Conservation (phyloP, 2,329 filamentous ascomycete genomes). For the Pseudonectria buxi region DNA sequence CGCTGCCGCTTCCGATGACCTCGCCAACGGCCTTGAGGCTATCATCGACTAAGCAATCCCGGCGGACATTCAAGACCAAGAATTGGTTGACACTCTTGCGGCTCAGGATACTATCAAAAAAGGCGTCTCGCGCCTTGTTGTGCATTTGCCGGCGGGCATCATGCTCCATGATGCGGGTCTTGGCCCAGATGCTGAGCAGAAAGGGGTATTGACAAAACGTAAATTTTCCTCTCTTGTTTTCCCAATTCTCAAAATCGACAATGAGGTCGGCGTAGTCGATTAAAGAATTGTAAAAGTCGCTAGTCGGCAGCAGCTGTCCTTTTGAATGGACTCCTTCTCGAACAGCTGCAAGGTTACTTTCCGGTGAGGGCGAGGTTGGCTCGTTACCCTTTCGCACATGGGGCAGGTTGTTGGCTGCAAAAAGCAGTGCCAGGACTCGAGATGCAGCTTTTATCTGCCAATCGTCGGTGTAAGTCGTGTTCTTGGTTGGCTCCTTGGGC, state of each 20-base stretch:
- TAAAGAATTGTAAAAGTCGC: constrained; percentile 80
- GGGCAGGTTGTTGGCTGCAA: constrained; percentile 66
- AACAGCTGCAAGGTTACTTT: constrained; percentile 17
- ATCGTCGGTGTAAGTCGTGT: constrained; percentile 66
- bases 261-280: constrained; percentile 83
- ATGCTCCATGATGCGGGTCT: constrained; percentile 83
- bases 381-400: constrained; percentile 30
- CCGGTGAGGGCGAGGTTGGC: constrained; percentile 8
- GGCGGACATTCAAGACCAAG: constrained; percentile 67
- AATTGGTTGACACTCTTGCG: constrained; percentile 69
- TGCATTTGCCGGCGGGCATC: constrained; percentile 88
- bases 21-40: constrained; percentile 80
- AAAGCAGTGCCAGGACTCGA: constrained; percentile 72
- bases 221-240: constrained; percentile 66
- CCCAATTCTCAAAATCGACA: constrained; percentile 83
- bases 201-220: constrained; percentile 91
- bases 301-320: constrained; percentile 68
- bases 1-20: constrained; percentile 70
- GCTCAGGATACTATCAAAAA: constrained; percentile 81
- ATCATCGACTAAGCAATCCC: constrained; percentile 84
- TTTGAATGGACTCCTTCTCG: constrained; percentile 27
- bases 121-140: constrained; percentile 78
- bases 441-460: constrained; percentile 84
- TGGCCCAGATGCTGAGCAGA: constrained; percentile 84
- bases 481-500: constrained; percentile 47